Conservation (phyloP, 768 basidiomycete genomes). For the Termitomyces sp. region DNA sequence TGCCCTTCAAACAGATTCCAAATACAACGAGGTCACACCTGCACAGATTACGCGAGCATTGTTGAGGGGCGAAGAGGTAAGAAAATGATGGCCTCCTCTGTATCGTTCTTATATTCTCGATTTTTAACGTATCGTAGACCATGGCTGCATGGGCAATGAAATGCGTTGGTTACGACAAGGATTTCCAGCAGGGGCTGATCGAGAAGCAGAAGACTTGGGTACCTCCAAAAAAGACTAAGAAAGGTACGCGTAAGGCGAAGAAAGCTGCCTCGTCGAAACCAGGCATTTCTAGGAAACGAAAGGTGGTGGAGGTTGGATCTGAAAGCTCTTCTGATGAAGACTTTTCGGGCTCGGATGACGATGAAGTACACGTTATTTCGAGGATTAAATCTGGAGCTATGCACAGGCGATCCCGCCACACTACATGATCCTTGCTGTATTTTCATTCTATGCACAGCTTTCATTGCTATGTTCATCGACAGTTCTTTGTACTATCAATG, state of each 20-base stretch:
- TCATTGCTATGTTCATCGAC: background rate
- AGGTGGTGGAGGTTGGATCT: background rate
- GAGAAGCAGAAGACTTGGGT: slow-evolving; percentile 3
- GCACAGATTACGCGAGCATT: slow-evolving; percentile 8
- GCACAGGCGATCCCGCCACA: background rate
- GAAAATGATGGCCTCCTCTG: background rate
- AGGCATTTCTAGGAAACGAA: background rate
- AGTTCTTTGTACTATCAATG: background rate
- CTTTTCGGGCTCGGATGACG: background rate
- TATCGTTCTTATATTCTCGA: background rate
- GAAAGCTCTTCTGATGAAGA: background rate
- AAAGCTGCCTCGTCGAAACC: background rate
- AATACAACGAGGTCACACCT: slow-evolving; percentile 1
- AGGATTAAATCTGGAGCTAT: background rate
- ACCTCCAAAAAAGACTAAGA: background rate
- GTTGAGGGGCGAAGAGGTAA: slow-evolving; percentile 10
- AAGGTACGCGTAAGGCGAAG: background rate
- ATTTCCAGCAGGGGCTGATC: background rate
- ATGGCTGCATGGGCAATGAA: slow-evolving; percentile 5
- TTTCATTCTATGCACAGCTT: background rate
- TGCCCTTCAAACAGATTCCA: background rate
- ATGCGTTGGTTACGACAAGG: slow-evolving; percentile 1
- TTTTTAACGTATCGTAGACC: background rate
- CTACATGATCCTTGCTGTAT: background rate
- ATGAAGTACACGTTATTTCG: background rate